phyloP scores from a whole-genome alignment of 2,329 filamentous ascomycete genomes.

The Fusarium sp. region DNA sequence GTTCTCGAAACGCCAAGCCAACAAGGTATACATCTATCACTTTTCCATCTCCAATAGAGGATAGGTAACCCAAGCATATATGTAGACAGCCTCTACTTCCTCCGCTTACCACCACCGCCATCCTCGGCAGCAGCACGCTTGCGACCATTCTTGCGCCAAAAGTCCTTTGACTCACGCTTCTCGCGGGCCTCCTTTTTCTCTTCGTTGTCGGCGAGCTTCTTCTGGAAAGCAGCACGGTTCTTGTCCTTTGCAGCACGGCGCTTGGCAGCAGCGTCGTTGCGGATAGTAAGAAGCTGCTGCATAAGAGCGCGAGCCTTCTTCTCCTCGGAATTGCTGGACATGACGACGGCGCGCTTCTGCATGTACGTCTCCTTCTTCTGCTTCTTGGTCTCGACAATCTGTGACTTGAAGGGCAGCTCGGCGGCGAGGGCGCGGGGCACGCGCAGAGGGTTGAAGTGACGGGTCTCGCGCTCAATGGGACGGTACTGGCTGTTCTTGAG shows the following conservation, averaged over 20 bases:
- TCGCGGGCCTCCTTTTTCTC: slow-evolving; percentile 89
- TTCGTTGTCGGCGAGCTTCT: slow-evolving; percentile 81
- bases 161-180: slow-evolving; percentile 92
- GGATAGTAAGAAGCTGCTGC: slow-evolving; percentile 89
- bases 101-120: slow-evolving; percentile 51
- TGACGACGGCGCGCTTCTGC: slow-evolving; percentile 93
- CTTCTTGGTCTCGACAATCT: slow-evolving; percentile 82
- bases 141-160: slow-evolving; percentile 89
- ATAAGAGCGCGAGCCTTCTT: slow-evolving; percentile 87
- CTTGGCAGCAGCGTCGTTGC: slow-evolving; percentile 91
- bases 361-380: slow-evolving; percentile 86
- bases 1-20: slow-evolving; percentile 41
- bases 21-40: slow-evolving; percentile 37
- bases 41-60: slow-evolving; percentile 16
- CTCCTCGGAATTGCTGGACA: slow-evolving; percentile 83
- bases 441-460: slow-evolving; percentile 81
- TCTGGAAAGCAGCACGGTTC: slow-evolving; percentile 79
- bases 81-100: slow-evolving; percentile 36
- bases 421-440: slow-evolving; percentile 84
- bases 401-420: slow-evolving; percentile 89
- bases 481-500: slow-evolving; percentile 88
- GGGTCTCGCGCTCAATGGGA: slow-evolving; percentile 68
- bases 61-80: not conserved
- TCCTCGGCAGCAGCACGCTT: slow-evolving; percentile 61
- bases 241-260: slow-evolving; percentile 87